Evolutionary conservation across 2,329 filamentous ascomycete genomes (phyloP), one percentile per base, ranked within the genome.

Genomic region (Fusarium subtropicale): DNA sequence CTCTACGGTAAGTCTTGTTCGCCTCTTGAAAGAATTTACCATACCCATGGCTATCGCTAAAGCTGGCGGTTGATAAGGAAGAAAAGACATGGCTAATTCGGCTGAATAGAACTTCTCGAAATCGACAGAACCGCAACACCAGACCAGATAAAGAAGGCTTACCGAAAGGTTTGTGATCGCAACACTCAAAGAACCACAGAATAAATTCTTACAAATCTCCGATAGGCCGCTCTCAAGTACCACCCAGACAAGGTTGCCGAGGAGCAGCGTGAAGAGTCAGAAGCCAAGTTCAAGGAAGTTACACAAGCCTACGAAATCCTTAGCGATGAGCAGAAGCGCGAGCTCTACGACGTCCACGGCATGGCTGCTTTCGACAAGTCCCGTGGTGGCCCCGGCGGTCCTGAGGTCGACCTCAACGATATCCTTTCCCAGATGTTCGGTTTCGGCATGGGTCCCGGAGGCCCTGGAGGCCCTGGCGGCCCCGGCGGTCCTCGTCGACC

Each of bases 271-370:
- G 90, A 90, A 77, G 92, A 91, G 72, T 93, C 96, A 64, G 96
- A 98, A 80, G 86, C 90, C 77, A 94, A 91, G 77, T 99, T 99
- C 89, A 99, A 99, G 83, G 85, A 90, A 57, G 91, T 97, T 60
- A 94, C 92, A 64, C 91, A 97, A 82, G 96, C 96, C 74, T 99
- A 99, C 85, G 96, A 99, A 79, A 98, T 99, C 78, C 93, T 99
- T 58, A 91, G 89, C 82, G 95, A 99, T 85, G 95, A 98, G 68
- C 90, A 98, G 66, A 97, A 97, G 81, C 91, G 96, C 76, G 87
- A 92, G 59, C 82, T 97, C 67, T 99, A 99, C 84, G 96, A 99
- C 77, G 90, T 89, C 67, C 93, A 97, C 78, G 96, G 96, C 82
- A 97, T 98, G 94, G 88, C 92, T 44, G 96, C 95, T 62, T 98